Base-by-base conservation (phyloP, 305 asterid genomes). In the Stenogyne calaminthoides region DNA sequence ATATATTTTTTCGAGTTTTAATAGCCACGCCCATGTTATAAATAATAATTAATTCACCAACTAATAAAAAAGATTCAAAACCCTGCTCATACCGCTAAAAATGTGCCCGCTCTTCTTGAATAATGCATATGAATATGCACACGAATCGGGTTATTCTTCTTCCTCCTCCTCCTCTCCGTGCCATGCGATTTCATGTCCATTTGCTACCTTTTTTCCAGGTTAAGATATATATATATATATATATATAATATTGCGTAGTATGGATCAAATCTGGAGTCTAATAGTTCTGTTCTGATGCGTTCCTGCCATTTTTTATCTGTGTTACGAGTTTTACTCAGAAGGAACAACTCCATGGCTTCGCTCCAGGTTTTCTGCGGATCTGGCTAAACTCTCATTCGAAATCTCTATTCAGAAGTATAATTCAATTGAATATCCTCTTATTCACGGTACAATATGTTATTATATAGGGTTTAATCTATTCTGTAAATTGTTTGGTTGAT, bases 231-330 rank as follows among this genome's bases (percentile, higher is more conserved):
- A 5, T 47, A n/a, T 4, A 29, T 29, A 2, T 1, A n/a, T n/a
- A n/a, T n/a, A n/a, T n/a, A n/a, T n/a, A n/a, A n/a, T n/a, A 2
- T 32, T 40, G 47, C 9, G 9, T 47, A 14, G 55, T 19, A 3
- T 89, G 92, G 96, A 87, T 89, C 64, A 87, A 67, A 81, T 73
- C 51, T 87, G 46, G 92, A 89, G 69, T 84, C 88, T 0, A 44
- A 75, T 58, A 84, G 87, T 29, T 80, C 82, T 34, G 76, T 63
- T 10, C 73, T 78, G 69, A 73, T 84, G 75, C 89, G 87, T 54
- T 79, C 87, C 15, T 3, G 6, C 57, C 57, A 15, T 15, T 20
- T 36, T 64, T 69, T 87, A 84, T 40, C 42, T 7, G 10, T 68
- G 61, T 82, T 72, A 72, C 78, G 18, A 80, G 63, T 47, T 19